Percentiles rank a stretch among this genome's conserved stretches.
Conservation (phyloP, 2,329 filamentous ascomycete species). For the Aspergillus glaucus region DNA sequence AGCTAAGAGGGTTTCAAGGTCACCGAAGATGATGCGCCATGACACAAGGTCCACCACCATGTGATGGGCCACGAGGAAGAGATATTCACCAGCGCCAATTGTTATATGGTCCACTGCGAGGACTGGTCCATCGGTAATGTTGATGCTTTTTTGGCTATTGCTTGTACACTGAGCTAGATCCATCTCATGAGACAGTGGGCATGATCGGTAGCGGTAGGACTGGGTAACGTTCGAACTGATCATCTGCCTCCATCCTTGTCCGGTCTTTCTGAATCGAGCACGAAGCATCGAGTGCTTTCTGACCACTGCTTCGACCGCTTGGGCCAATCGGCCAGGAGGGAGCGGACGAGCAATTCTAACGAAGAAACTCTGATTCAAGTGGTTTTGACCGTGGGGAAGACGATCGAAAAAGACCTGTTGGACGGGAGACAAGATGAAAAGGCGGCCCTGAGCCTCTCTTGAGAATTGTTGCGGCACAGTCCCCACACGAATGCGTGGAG, state of each 20-base stretch:
- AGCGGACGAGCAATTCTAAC: slow-evolving; percentile 2
- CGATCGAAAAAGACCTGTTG: slow-evolving; percentile 9
- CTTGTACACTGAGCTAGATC: too few species aligned
- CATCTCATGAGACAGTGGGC: background rate
- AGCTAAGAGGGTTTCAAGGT: background rate
- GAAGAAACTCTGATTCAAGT: slow-evolving; percentile 12
- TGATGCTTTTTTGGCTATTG: background rate
- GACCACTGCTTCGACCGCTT: slow-evolving; percentile 1
- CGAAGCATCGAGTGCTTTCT: slow-evolving; percentile 12
- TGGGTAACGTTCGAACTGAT: background rate
- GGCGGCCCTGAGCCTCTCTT: background rate
- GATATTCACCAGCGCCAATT: background rate
- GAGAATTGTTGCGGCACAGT: background rate
- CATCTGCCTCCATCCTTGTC: slow-evolving; percentile 3
- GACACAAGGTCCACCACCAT: slow-evolving; percentile 5
- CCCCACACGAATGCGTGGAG: background rate
- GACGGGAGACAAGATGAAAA: slow-evolving; percentile 7
- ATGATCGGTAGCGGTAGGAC: background rate
- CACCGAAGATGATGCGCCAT: slow-evolving; percentile 6
- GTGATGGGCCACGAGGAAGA: slow-evolving; percentile 3
- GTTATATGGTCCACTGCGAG: background rate
- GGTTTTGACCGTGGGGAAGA: slow-evolving; percentile 1
- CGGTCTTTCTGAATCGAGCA: slow-evolving; percentile 6
- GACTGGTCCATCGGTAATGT: background rate
- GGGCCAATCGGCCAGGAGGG: background rate